Percentiles rank a stretch among this genome's conserved stretches.
Evolutionary conservation across 352 stramenopile genomes (phyloP).

Genomic region (Globisporangium splendens): DNA sequence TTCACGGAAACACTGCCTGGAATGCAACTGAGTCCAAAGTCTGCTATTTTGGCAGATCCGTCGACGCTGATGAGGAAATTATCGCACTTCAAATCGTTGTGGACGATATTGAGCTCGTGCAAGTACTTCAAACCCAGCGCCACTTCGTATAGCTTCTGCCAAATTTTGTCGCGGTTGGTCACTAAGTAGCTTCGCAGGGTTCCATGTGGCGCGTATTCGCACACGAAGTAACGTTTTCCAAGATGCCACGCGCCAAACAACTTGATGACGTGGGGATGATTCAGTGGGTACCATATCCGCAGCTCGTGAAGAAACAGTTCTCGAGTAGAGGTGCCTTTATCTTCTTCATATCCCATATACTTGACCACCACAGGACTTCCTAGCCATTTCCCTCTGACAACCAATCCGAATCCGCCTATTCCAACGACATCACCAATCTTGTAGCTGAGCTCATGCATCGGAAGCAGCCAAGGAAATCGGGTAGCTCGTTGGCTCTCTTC

Average conservation of each 20-base stretch:
- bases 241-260: conserved; percentile 5
- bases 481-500: no score
- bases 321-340: background rate
- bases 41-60: conserved; percentile 8
- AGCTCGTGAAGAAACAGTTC: conserved; percentile 8
- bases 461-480: no score
- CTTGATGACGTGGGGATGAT: background rate
- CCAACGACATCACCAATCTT: background rate
- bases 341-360: conserved; percentile 2
- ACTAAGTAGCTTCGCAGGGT: background rate
- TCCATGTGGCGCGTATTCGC: background rate
- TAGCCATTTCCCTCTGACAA: conserved; percentile 7
- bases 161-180: background rate
- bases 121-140: conserved; percentile 9
- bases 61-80: conserved; percentile 10
- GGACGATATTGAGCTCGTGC: conserved; percentile 8
- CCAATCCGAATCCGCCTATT: conserved; percentile 6
- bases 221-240: conserved; percentile 11
- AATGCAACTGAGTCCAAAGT: conserved; percentile 14
- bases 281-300: conserved; percentile 6
- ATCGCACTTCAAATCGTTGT: conserved; percentile 15
- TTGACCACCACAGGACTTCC: conserved; percentile 6
- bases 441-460: background rate
- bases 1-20: background rate
- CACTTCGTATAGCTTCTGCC: conserved; percentile 13